Base-by-base conservation (phyloP, 805 yeast species). In the Candida vaughaniae region DNA sequence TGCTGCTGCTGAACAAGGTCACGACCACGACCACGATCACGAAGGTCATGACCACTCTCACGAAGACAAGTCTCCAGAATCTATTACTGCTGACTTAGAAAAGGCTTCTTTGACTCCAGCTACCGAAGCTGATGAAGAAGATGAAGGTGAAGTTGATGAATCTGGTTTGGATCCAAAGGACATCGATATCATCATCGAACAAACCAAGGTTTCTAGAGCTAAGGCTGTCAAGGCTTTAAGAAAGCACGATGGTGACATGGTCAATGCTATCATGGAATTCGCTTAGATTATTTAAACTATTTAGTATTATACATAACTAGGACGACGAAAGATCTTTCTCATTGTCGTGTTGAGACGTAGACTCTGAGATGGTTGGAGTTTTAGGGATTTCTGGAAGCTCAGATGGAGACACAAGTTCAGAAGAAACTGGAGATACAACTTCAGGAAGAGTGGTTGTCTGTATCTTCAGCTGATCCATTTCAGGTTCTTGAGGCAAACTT, bases 211-310 rank as follows among this genome's bases (percentile, higher is more conserved):
- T 46, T 77, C 96, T 39, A 82, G 89, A 73, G 80, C 78, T 55
- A 86, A 87, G 77, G 98, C 98, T 49, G 86, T 80, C 55, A 85
- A 84, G 67, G 95, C 97, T 54, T 77, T 93, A 66, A 84, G 76
- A 65, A 82, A 77, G 52, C 88, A 90, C 75, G 78, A 85, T 55
- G 89, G 90, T 66, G 98, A 93, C 66, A 82, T 93, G 70, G 97
- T 93, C 62, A 89, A 90, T 64, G 91, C 98, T 53, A 88, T 91
- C 66, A 87, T 91, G 95, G 80, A 85, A 49, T 74, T 84, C 65
- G 66, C 73, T 44, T 68, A 66, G 35, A 23, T 22, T 20, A 6
- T 20, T 20, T 20, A 20, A 14, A 19, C 8, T 36, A 23, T 10
- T 8, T 27, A 29, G 33, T 29, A 29, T 10, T 34, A 34, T 19